Evolutionary conservation across 75 land plant species (phyloP).

Genomic region (Azolla pinnata): DNA sequence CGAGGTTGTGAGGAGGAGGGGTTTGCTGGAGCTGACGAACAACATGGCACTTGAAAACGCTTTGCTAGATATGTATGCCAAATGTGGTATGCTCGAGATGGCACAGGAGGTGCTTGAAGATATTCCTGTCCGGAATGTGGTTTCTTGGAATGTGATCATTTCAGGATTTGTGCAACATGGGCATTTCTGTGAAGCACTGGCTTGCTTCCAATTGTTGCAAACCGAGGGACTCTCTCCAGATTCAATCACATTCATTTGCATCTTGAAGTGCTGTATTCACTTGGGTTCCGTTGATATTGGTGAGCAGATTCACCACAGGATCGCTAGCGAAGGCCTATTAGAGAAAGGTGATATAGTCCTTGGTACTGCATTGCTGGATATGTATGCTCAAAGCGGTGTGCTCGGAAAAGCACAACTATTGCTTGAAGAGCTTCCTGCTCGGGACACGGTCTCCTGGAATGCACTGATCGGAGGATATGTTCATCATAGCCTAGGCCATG

Average conservation of each 20-base stretch:
- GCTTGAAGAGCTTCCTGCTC: constrained; percentile 3
- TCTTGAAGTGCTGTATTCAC: constrained; percentile 35
- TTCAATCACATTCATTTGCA: constrained; percentile 20
- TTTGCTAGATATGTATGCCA: constrained; percentile 40
- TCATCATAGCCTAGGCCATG: not conserved
- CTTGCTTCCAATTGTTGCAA: constrained; percentile 33
- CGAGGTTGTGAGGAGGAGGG: constrained; percentile 16
- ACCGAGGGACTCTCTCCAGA: constrained; percentile 16
- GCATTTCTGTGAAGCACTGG: constrained; percentile 15
- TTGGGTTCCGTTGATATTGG: constrained; percentile 31
- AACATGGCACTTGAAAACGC: constrained; percentile 33
- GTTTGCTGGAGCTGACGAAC: constrained; percentile 14
- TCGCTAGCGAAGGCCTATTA: constrained; percentile 4
- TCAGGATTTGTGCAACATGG: constrained; percentile 35
- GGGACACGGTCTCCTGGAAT: not conserved
- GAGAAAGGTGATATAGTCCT: constrained; percentile 2
- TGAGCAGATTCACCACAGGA: constrained; percentile 9
- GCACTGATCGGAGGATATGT: constrained; percentile 1
- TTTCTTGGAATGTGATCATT: constrained; percentile 50
- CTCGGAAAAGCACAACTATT: constrained; percentile 9
- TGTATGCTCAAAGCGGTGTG: constrained; percentile 12
- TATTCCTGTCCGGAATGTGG: constrained; percentile 29
- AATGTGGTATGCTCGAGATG: constrained; percentile 29
- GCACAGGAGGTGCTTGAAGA: constrained; percentile 20
- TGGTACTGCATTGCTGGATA: constrained; percentile 9